Base-by-base conservation (phyloP, 2,329 filamentous ascomycete species). In the Diaporthe sp. region DNA sequence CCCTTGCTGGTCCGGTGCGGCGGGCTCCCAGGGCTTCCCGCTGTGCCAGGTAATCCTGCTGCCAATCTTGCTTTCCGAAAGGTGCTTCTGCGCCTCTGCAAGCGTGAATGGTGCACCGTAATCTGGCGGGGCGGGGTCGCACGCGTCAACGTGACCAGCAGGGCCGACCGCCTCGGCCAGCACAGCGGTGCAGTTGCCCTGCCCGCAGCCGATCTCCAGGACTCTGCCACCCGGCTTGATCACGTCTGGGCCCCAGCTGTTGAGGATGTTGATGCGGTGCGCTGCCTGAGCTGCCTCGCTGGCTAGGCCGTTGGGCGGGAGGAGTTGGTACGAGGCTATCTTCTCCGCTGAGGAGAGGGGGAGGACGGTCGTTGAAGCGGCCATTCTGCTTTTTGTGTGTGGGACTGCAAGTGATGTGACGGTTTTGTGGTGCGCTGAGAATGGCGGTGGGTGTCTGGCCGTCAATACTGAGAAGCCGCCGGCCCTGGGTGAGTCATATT, bases 171-270 rank as follows among this genome's bases (percentile, higher is more conserved):
- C 85, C 78, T 85, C 79, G 61, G 90, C 90, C 25, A 92, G 85
- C 3, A 87, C 87, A 15, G 86, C 84, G 2, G 90, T 91, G 78
- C 86, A 88, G 75, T 89, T 89, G 2, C 90, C 90, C 78, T 92
- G 90, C 1, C 90, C 90, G 80, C 90, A 92, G 68, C 90, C 90
- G 51, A 92, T 80, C 79, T 92, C 90, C 2, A 92, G 84, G 9
- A 91, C 80, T 4, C 83, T 85, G 39, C 83, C 83, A 75, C 86
- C 86, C 0, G 83, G 80, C 1, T 74, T 28, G 72, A 87, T 82
- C 53, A 73, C 39, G 15, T 53, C 34, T 25, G 46, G n/a, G 34
- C 78, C 77, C 84, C 84, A 87, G 37, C 78, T 74, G 57, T 83
- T 79, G 44, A 84, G 69, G 17, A 87, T 80, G 4, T 78, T 74